phyloP scores from a whole-genome alignment of 768 basidiomycete species.

The Calocybe cyanea region DNA sequence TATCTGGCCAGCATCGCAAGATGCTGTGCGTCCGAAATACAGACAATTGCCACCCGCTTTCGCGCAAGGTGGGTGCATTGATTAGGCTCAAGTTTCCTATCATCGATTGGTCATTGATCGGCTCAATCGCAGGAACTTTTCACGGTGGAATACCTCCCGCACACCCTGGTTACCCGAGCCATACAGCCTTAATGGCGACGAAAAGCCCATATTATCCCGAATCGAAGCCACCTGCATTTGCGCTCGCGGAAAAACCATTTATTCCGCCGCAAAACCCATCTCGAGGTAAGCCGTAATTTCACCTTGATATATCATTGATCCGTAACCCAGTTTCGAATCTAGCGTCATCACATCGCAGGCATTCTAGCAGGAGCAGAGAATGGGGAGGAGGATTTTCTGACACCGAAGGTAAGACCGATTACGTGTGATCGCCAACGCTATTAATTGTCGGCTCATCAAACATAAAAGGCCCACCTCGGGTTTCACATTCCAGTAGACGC shows the following conservation, averaged over 20 bases:
- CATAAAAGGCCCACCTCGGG: background rate
- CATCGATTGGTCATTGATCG: conserved; percentile 19
- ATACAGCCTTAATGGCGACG: background rate
- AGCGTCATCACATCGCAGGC: background rate
- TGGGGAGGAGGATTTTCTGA: background rate
- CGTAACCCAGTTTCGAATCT: background rate
- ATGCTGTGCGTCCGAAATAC: conserved; percentile 7
- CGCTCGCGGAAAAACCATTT: background rate
- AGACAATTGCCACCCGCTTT: background rate
- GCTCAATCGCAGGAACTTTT: background rate
- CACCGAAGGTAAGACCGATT: conserved; percentile 1
- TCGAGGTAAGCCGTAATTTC: conserved; percentile 1
- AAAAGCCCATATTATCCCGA: background rate
- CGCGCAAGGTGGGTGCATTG: background rate
- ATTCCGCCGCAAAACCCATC: background rate
- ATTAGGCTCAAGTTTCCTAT: background rate
- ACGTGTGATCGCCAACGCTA: too few relatives aligned
- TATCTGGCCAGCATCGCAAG: conserved; percentile 17
- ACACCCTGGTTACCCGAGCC: background rate
- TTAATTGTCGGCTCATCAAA: background rate
- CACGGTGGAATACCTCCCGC: background rate
- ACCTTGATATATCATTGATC: background rate
- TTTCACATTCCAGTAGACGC: background rate
- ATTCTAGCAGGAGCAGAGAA: background rate
- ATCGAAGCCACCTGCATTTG: background rate